Conservation (phyloP, 1,284 basidiomycete species). For the Cryptococcus maquisensis region DNA sequence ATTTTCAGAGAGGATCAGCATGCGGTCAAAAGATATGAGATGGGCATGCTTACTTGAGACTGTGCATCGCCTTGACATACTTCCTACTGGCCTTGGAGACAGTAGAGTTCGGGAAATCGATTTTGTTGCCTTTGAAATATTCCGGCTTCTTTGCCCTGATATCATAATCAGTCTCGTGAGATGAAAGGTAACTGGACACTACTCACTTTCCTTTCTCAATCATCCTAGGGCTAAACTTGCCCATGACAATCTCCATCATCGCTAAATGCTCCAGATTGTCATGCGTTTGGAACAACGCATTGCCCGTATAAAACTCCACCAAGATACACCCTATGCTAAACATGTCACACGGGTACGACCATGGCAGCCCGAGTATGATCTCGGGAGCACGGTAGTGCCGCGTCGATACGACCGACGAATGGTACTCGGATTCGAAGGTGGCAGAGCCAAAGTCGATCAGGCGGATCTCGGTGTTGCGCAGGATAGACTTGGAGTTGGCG, state of each 20-base stretch:
- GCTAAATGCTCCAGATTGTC: constrained; percentile 98
- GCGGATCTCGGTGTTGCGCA: constrained; percentile 77
- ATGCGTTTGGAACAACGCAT: constrained; percentile 97
- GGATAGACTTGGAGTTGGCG: constrained; percentile 19
- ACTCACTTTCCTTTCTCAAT: constrained; percentile 49
- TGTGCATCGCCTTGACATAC: constrained; percentile 82
- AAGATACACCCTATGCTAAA: constrained; percentile 99
- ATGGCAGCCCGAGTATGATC: constrained; percentile 94
- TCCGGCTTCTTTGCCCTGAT: constrained; percentile 68
- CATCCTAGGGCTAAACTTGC: constrained; percentile 87
- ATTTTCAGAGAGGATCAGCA: background rate
- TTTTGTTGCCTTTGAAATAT: constrained; percentile 79
- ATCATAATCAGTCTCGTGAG: background rate
- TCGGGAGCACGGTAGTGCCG: constrained; percentile 98
- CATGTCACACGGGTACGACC: constrained; percentile 98
- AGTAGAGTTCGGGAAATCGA: constrained; percentile 88
- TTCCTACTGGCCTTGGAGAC: constrained; percentile 85
- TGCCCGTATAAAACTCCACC: constrained; percentile 96
- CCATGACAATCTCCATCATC: constrained; percentile 99
- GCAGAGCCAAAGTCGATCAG: constrained; percentile 97
- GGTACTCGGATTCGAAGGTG: constrained; percentile 97
- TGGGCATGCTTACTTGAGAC: constrained; percentile 59
- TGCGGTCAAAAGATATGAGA: background rate
- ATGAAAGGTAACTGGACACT: background rate
- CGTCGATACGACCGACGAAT: constrained; percentile 95